Base-by-base conservation (phyloP, 257 asterid species). In the Ehretia macrophylla region DNA sequence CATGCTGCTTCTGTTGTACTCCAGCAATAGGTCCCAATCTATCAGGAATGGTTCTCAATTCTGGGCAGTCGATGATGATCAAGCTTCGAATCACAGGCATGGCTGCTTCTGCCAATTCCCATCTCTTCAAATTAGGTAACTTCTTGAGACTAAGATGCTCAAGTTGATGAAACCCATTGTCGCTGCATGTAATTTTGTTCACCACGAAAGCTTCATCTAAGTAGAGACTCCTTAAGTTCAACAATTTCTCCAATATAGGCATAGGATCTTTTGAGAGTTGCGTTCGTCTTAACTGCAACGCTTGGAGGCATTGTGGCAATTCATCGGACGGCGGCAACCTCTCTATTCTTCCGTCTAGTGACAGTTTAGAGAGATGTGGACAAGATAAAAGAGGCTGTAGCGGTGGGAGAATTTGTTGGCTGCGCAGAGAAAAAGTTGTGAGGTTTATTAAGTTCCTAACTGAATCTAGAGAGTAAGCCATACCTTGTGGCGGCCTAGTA, bases 371-470 rank as follows among this genome's bases (percentile, higher is more conserved):
- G 38, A 60, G 56, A 42, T 60, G 23, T 14, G 32, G 45, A 47
- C 65, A 46, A 47, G 18, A 60, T 45, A 44, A 47, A 16, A 60
- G 65, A 17, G 65, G 55, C 0, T 60, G 18, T 21, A 46, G 56
- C 16, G 56, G 45, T 44, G 65, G 65, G 22, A 60, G 23, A 14
- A 1, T 21, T 45, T 9, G 8, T 8, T 11, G 5, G 14, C 6
- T 8, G 0, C 0, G 0, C 0, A 60, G 65, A 13, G 18, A 44
- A 51, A 60, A 18, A n/a, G 55, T 60, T 12, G 32, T 60, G 32
- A 60, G 65, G 56, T 23, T 11, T 60, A 45, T 45, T 17, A 60
- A 54, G 19, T 4, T 60, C 44, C 65, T 42, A 23, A 60, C 44
- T 1, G 46, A 47, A 22, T 27, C 35, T 14, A 60, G 55, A 1